Base-by-base conservation (phyloP, 2,329 filamentous ascomycete genomes). In the Hypoxylon sp. region DNA sequence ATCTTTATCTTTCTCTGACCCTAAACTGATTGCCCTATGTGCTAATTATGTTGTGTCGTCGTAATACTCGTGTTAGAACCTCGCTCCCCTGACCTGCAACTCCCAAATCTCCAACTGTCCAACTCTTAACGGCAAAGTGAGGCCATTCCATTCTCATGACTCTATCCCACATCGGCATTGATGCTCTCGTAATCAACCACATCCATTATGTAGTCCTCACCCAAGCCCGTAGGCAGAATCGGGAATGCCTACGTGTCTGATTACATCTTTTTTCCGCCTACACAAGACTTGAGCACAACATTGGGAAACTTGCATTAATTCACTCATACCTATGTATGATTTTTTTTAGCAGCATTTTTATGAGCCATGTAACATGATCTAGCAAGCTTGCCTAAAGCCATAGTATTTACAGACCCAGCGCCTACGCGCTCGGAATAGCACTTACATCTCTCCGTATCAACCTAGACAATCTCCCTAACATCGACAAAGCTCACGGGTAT, bases 401-500 rank as follows among this genome's bases (percentile, higher is more conserved):
- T 15, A 4, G 2, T 39, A 39, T 10, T 3, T 17, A n/a, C 34
- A 17, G 13, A 39, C 17, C 13, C 17, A n/a, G 13, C 10, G n/a
- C 11, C 34, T n/a, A 6, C 13, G 13, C 13, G 13, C 13, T 17
- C 2, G 4, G 5, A 3, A n/a, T 20, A 41, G n/a, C 20, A 41
- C 17, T 8, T 20, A 20, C 10, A 6, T 41, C n/a, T 20, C 6
- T n/a, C 15, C 6, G 6, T 17, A 41, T n/a, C 37, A n/a, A 20
- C n/a, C n/a, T 17, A 20, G 37, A 1, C 7, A 41, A n/a, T 4
- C 37, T 20, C 30, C 48, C 32, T 19, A 5, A 43, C 56, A 56
- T 44, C 48, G 26, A 43, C 44, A 59, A 49, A 52, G 28, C 28
- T 22, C 43, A 32, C 39, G 59, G 58, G 56, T 65, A 64, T 62